Conservation (phyloP, 169 alveolate genomes). For the Plasmodium chabaudi region DNA sequence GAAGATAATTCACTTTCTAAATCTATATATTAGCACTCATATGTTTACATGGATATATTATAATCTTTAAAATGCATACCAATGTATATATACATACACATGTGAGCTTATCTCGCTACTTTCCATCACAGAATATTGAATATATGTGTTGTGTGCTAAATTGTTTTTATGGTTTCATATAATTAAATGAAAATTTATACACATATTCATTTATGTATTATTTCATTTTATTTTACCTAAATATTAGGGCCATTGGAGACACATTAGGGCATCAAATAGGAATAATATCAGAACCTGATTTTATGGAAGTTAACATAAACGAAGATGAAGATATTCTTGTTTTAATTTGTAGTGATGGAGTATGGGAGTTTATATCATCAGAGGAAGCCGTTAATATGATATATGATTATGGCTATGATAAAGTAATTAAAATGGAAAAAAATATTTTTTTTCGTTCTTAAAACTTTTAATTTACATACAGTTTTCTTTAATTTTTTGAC, state of each 20-base stretch:
- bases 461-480: background rate
- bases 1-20: background rate
- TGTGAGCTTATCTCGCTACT: background rate
- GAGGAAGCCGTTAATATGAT: slow-evolving; percentile 88
- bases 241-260: slow-evolving; percentile 78
- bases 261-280: slow-evolving; percentile 75
- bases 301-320: slow-evolving; percentile 48
- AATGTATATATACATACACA: background rate
- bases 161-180: too few relatives aligned
- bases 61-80: background rate
- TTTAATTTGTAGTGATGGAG: slow-evolving; percentile 90
- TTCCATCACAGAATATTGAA: background rate
- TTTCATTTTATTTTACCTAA: background rate
- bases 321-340: slow-evolving; percentile 81
- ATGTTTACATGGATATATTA: background rate
- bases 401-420: slow-evolving; percentile 79
- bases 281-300: slow-evolving; percentile 68
- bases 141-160: too few relatives aligned
- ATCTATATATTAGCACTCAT: background rate
- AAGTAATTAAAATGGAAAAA: slow-evolving; percentile 15
- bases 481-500: background rate
- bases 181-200: background rate
- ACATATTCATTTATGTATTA: background rate
- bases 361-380: slow-evolving; percentile 89
- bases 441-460: background rate